Conservation (phyloP, 345 rosid genomes). For the Punica granatum region DNA sequence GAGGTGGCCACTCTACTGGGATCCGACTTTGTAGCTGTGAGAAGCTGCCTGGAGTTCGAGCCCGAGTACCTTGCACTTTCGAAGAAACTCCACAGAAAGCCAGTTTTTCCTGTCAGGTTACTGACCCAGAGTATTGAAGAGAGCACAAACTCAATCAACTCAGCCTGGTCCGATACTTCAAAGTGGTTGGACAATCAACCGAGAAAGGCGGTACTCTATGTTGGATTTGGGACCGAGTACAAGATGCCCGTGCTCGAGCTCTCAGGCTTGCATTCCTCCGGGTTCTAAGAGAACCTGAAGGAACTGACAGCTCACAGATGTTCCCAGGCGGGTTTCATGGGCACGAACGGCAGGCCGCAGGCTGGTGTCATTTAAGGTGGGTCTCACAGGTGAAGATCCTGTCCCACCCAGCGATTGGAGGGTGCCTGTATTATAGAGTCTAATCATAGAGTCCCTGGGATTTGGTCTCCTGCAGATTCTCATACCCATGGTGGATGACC, state of each 20-base stretch:
- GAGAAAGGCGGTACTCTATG: conserved; percentile 24
- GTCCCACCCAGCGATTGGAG: conserved; percentile 18
- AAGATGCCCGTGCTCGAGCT: conserved; percentile 26
- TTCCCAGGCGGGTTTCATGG: conserved; percentile 12
- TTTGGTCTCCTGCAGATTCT: conserved; percentile 18
- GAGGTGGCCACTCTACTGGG: conserved; percentile 16
- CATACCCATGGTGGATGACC: conserved; percentile 18
- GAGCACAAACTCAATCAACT: not conserved
- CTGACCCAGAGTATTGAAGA: conserved; percentile 9
- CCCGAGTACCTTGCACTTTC: conserved; percentile 13
- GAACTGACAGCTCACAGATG: conserved; percentile 9
- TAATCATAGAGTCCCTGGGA: conserved; percentile 15
- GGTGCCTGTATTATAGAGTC: conserved; percentile 21
- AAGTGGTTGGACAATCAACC: conserved; percentile 22
- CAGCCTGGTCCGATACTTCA: conserved; percentile 11
- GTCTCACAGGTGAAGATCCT: conserved; percentile 15
- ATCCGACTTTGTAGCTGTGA: conserved; percentile 18
- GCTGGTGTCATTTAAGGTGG: conserved; percentile 13
- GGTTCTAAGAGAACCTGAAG: conserved; percentile 19
- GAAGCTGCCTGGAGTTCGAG: conserved; percentile 23
- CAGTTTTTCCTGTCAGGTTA: conserved; percentile 15
- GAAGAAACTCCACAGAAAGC: conserved; percentile 10
- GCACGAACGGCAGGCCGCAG: conserved; percentile 13
- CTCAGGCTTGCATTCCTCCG: conserved; percentile 18
- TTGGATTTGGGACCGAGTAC: conserved; percentile 33